Base-by-base conservation (phyloP, 257 asterid species). In the Mitragyna speciosa region DNA sequence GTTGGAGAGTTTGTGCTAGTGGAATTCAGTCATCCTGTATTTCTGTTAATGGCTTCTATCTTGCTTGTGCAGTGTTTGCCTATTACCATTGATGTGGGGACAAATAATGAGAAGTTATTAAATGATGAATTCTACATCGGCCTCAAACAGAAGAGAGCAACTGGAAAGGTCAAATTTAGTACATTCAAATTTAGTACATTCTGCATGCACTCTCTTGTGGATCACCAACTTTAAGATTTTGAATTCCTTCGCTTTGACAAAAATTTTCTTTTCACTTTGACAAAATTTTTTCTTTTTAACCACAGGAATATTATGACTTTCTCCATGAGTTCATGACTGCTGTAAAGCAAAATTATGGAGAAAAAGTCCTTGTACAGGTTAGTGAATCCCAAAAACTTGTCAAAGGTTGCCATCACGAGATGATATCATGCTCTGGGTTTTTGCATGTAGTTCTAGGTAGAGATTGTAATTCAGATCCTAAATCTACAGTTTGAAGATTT, bases 351-450 rank as follows among this genome's bases (percentile, higher is more conserved):
- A 93, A 91, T 59, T 95, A 93, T 26, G 98, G 99, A 4, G 99
- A 95, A 88, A 95, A 93, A 85, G 97, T 93, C 84, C 97, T 95
- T 75, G 80, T 95, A 73, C 99, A 95, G 98, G 97, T 93, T 63
- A 64, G 87, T 82, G 16, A 52, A 82, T 69, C 51, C 30, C 28
- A n/a, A 22, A 58, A 26, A 70, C 70, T 49, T 73, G 67, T 73
- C 33, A 56, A 49, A 8, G 41, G 11, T 72, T 69, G 70, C 64
- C 79, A 20, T 15, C 51, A 63, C 70, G 59, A 31, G 26, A 63
- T 51, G 69, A 10, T 24, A 39, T 49, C 45, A 59, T 5, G 17
- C 68, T 69, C 63, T 28, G 67, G 22, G 33, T 76, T 75, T 80
- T 59, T 78, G 48, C 49, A 81, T 47, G 31, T 41, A 75, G 77